These are phyloP conservation scores for Capsella rubella DNA, from an alignment of 441 rosid genomes.

Conservation along the genomic window DNA sequence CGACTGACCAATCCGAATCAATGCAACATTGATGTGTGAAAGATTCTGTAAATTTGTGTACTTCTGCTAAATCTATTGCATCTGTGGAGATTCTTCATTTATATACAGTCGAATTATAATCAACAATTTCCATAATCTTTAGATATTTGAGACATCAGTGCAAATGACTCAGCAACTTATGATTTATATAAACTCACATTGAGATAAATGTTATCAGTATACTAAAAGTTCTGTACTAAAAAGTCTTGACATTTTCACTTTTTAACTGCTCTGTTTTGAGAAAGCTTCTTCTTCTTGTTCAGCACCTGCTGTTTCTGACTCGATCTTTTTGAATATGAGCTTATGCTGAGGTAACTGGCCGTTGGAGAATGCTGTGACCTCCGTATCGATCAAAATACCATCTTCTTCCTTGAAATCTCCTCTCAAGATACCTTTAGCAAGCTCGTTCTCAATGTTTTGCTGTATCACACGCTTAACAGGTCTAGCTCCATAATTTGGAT, in stretches of 20 bases:
- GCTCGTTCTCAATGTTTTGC: conserved; percentile 90
- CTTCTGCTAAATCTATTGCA: conserved; percentile 20
- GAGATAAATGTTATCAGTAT: conserved; percentile 14
- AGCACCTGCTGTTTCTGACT: conserved; percentile 43
- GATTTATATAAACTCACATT: conserved; percentile 19
- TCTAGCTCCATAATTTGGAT: conserved; percentile 97
- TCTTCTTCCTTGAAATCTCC: conserved; percentile 94
- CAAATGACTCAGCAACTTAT: background rate
- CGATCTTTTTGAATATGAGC: conserved; percentile 68
- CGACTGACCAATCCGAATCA: conserved; percentile 35
- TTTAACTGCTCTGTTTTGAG: conserved; percentile 35
- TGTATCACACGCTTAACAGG: conserved; percentile 98
- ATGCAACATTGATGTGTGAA: conserved; percentile 43
- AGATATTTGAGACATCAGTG: conserved; percentile 24
- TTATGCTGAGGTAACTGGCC: conserved; percentile 89
- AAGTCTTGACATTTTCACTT: background rate
- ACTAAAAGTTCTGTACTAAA: conserved; percentile 14
- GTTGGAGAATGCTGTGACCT: conserved; percentile 67
- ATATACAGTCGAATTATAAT: conserved; percentile 29
- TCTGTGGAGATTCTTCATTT: conserved; percentile 38
- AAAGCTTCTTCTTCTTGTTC: conserved; percentile 49
- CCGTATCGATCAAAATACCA: conserved; percentile 66
- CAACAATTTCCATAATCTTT: conserved; percentile 13
- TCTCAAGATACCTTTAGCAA: conserved; percentile 94
- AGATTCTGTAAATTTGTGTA: conserved; percentile 37